Base-by-base conservation (phyloP, 441 rosid species). In the Corymbia citriodora region DNA sequence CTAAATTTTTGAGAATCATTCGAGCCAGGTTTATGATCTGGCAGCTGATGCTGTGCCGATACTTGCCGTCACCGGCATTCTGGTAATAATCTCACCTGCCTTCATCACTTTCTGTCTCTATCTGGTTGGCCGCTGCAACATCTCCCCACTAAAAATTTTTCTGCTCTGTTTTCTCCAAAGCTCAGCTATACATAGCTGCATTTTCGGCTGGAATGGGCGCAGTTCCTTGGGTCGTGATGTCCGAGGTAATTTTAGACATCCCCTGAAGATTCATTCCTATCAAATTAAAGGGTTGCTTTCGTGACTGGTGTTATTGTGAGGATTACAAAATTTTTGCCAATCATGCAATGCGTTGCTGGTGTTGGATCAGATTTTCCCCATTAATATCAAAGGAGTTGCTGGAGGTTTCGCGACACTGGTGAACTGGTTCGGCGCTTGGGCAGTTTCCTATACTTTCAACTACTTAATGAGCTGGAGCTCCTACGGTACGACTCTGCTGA, bases 201-300 rank as follows among this genome's bases (percentile, higher is more conserved):
- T 98, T 98, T 93, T 96, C 99, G 6, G 95, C 95, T 79, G 99
- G 99, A 92, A 96, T 98, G 98, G 99, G 99, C 87, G 97, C 99
- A 49, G 95, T 96, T 94, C 99, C 99, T 29, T 97, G 99, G 99
- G 99, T 98, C 7, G 92, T 98, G 89, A 97, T 98, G 99, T 98
- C 99, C 25, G 98, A 98, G 98, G 99, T 98, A 95, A 93, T 31
- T 57, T 70, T 53, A 36, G 29, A 7, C 50, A 55, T 19, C 52
- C 50, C 50, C 48, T 8, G 65, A 55, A 87, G 88, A 33, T 54
- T 45, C 88, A 12, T 21, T 17, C 70, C 18, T 31, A 55, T 54
- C 23, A 12, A 36, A 55, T 87, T 55, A 18, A 36, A 61, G 50
- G 48, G 65, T 4, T 1, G 16, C 17, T 29, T 68, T 33, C 7